Percentiles rank a stretch among this genome's conserved stretches.
These are phyloP conservation scores for Bromus sterilis DNA, from an alignment of 176 grass and related monocot species.

Conservation along the genomic window DNA sequence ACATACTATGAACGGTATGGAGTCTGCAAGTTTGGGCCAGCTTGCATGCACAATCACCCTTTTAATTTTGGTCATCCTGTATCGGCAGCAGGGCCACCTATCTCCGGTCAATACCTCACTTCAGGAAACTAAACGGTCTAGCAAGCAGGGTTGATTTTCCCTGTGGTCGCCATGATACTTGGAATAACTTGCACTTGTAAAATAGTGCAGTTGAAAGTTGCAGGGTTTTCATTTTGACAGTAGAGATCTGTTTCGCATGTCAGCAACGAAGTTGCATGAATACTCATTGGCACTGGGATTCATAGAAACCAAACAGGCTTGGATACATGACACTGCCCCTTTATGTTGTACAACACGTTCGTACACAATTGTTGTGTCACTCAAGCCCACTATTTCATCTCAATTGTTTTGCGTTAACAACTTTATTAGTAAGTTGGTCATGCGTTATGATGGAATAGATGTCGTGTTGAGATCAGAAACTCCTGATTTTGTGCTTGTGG, in stretches of 20 bases:
- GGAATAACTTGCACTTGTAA: constrained; percentile 48
- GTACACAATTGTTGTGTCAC: neutral
- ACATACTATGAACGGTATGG: constrained; percentile 61
- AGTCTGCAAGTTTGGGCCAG: constrained; percentile 68
- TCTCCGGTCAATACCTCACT: constrained; percentile 34
- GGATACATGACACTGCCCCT: neutral
- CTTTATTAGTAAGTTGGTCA: too few relatives aligned
- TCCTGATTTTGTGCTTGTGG: too few relatives aligned
- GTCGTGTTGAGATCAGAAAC: too few relatives aligned
- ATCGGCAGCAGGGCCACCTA: constrained; percentile 30
- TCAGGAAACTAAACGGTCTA: constrained; percentile 31
- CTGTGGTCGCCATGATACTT: neutral
- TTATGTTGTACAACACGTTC: constrained; percentile 24
- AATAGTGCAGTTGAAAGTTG: constrained; percentile 29
- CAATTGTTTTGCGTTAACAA: neutral
- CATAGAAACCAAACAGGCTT: neutral
- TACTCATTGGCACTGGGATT: constrained; percentile 12
- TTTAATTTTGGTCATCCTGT: constrained; percentile 44
- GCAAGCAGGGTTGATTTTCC: constrained; percentile 24
- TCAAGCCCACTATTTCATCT: neutral
- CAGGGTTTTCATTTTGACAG: neutral
- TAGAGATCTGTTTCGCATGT: constrained; percentile 17
- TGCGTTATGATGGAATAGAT: too few relatives aligned
- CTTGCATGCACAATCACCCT: constrained; percentile 77
- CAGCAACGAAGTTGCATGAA: constrained; percentile 51